phyloP scores from a whole-genome alignment of 306 rosid species.

The Chamaecrista fasciculata region DNA sequence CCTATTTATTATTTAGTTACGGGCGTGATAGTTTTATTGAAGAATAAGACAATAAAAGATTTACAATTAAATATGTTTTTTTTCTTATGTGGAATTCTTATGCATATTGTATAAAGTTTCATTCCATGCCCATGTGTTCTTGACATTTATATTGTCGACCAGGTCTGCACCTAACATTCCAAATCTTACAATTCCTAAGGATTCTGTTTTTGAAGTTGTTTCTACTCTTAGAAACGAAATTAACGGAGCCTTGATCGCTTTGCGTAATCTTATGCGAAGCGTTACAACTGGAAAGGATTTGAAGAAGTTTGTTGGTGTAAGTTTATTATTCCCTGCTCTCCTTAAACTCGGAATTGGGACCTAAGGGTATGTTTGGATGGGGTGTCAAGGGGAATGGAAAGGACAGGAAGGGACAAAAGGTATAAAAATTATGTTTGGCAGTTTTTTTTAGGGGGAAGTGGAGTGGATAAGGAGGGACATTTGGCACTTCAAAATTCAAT shows the following conservation, averaged over 20 bases:
- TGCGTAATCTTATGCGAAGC: conserved; percentile 39
- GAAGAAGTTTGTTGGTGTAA: conserved; percentile 66
- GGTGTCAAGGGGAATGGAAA: too few relatives aligned
- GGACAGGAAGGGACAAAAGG: too few relatives aligned
- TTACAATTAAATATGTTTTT: not conserved
- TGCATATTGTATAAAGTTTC: not conserved
- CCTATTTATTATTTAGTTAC: too few relatives aligned
- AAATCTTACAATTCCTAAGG: conserved; percentile 51
- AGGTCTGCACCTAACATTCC: conserved; percentile 73
- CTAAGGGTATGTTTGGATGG: too few relatives aligned
- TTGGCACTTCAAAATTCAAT: too few relatives aligned
- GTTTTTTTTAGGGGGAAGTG: too few relatives aligned
- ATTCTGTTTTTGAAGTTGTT: conserved; percentile 43
- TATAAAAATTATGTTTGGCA: too few relatives aligned
- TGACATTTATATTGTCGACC: conserved; percentile 20
- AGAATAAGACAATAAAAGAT: not conserved
- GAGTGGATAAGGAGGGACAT: too few relatives aligned
- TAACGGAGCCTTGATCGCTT: conserved; percentile 40
- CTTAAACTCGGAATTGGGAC: too few relatives aligned
- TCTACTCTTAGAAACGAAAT: conserved; percentile 53
- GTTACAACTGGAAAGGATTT: conserved; percentile 71
- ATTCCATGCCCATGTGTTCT: conserved; percentile 7
- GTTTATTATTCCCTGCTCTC: conserved; percentile 30
- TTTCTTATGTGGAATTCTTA: not conserved
- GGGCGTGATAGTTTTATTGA: not conserved